These are phyloP conservation scores for Triticum timopheevii DNA, from an alignment of 176 grass and related monocot genomes.

Conservation along the genomic window DNA sequence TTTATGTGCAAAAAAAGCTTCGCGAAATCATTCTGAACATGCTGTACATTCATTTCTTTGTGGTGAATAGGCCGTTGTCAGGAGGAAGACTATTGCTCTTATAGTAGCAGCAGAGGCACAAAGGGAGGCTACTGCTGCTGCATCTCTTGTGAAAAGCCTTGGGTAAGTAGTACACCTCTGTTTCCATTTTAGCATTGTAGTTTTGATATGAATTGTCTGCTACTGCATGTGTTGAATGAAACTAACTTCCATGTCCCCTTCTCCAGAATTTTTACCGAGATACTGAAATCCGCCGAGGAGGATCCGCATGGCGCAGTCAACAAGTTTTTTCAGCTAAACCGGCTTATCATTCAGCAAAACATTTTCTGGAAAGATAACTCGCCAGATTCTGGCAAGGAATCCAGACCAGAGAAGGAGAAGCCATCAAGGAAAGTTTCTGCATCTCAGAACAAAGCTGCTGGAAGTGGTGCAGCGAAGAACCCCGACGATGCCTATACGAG, in stretches of 20 bases:
- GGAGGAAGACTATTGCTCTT: conserved; percentile 90
- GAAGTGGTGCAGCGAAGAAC: conserved; percentile 41
- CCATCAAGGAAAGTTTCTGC: conserved; percentile 44
- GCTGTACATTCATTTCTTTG: conserved; percentile 26
- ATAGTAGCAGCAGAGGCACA: conserved; percentile 88
- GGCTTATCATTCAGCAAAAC: conserved; percentile 72
- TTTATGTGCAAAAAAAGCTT: conserved; percentile 3
- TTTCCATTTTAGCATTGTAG: too few relatives aligned
- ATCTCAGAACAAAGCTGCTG: conserved; percentile 42
- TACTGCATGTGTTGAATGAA: background rate
- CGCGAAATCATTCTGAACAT: background rate
- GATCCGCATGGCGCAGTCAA: conserved; percentile 64
- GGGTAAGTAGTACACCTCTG: conserved; percentile 43
- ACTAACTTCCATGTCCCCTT: background rate
- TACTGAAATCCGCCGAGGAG: conserved; percentile 51
- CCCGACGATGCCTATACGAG: conserved; percentile 41
- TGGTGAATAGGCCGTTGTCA: conserved; percentile 64
- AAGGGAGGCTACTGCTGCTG: conserved; percentile 83
- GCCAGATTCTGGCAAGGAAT: conserved; percentile 43
- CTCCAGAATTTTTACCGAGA: conserved; percentile 83
- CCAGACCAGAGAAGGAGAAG: conserved; percentile 58
- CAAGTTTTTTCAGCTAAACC: conserved; percentile 84
- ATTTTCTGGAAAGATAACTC: conserved; percentile 54
- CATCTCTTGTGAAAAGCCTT: conserved; percentile 89
- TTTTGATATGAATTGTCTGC: background rate